Percentiles rank a stretch among this genome's conserved stretches.
Evolutionary conservation across 2,329 filamentous ascomycete species (phyloP).

Genomic region (Calonectria pauciramosa): DNA sequence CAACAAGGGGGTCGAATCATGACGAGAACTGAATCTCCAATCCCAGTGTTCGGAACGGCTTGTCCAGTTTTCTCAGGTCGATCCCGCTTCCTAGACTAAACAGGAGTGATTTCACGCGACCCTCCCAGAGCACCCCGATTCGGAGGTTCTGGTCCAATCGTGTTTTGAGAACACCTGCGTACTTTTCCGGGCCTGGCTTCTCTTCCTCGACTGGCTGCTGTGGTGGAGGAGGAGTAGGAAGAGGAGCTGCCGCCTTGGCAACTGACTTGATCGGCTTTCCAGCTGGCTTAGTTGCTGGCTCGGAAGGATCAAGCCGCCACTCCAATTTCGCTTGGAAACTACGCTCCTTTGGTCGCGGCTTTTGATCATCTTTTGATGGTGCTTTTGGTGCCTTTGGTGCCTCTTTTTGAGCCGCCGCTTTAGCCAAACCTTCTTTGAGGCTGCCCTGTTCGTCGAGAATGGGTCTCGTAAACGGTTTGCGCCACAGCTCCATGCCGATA

Average conservation of each 20-base stretch:
- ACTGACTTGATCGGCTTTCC: conserved; percentile 35
- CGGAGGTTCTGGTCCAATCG: conserved; percentile 89
- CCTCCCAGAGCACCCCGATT: conserved; percentile 92
- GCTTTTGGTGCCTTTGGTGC: background rate
- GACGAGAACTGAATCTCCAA: conserved; percentile 88
- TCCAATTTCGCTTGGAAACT: conserved; percentile 69
- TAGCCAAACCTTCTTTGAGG: background rate
- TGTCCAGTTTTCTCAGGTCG: conserved; percentile 81
- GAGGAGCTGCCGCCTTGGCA: conserved; percentile 33
- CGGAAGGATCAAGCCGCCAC: conserved; percentile 60
- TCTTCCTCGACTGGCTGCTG: conserved; percentile 34
- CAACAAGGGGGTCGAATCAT: conserved; percentile 56
- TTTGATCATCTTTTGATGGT: conserved; percentile 11
- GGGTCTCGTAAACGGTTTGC: conserved; percentile 65
- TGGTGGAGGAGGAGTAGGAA: conserved; percentile 36
- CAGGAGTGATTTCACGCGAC: conserved; percentile 89
- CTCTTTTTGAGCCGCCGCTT: background rate
- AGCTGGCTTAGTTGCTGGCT: conserved; percentile 48
- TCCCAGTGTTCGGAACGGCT: conserved; percentile 82
- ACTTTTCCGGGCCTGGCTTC: conserved; percentile 69
- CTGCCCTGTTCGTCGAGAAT: conserved; percentile 48
- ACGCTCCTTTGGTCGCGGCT: conserved; percentile 50
- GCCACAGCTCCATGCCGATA: conserved; percentile 94
- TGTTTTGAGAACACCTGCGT: conserved; percentile 90
- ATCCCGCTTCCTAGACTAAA: conserved; percentile 92